A percentile compares a stretch with the other conserved stretches of the same genome.
phyloP scores from a whole-genome alignment of 1,139 yeast genomes.

The Meyerozyma carpophila region DNA sequence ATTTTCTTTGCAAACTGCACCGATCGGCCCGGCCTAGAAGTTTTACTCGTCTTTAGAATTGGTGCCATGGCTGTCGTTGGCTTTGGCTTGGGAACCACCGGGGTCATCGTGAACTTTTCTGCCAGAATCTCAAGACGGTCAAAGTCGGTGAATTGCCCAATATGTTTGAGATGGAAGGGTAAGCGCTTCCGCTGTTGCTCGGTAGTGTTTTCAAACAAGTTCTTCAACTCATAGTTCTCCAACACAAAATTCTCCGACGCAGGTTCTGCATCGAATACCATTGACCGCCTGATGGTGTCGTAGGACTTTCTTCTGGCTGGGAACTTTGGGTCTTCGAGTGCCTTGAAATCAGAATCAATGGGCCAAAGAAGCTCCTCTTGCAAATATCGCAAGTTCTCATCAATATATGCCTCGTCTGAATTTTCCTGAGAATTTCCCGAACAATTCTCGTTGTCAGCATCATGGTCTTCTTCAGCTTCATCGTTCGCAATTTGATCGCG shows the following conservation, averaged over 20 bases:
- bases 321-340: neutral
- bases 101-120: slow-evolving; percentile 24
- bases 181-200: slow-evolving; percentile 25
- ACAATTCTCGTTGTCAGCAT: neutral
- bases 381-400: slow-evolving; percentile 30
- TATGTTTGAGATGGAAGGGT: slow-evolving; percentile 35
- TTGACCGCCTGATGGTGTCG: neutral
- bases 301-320: neutral
- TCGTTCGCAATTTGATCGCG: slow-evolving; percentile 12
- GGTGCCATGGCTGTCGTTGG: neutral
- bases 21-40: slow-evolving; percentile 10
- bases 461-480: slow-evolving; percentile 1
- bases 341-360: slow-evolving; percentile 14
- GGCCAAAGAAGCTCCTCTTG: slow-evolving; percentile 31
- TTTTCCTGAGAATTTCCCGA: slow-evolving; percentile 2
- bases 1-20: slow-evolving; percentile 44
- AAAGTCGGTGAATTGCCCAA: slow-evolving; percentile 37
- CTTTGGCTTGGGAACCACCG: neutral
- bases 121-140: slow-evolving; percentile 27
- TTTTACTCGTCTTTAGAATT: slow-evolving; percentile 5
- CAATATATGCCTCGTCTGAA: slow-evolving; percentile 25
- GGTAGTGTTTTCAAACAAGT: slow-evolving; percentile 22
- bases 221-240: slow-evolving; percentile 25
- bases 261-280: neutral
- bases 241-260: slow-evolving; percentile 16